phyloP scores from a whole-genome alignment of 768 basidiomycete genomes.

The Lentinula boryana region DNA sequence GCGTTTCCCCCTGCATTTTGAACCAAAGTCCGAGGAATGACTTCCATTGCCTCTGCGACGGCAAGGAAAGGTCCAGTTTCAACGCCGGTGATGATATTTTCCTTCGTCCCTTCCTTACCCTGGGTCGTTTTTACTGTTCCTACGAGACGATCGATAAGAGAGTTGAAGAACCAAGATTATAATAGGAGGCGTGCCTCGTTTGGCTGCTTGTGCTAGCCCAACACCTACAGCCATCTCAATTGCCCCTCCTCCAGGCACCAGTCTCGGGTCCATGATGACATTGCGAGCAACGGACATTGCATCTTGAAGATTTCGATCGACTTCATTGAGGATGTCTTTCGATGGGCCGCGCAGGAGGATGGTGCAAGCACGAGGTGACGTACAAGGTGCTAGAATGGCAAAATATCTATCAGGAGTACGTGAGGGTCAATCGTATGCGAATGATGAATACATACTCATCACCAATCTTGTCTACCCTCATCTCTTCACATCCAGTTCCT shows the following conservation, averaged over 20 bases:
- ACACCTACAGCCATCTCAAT: slow-evolving; percentile 98
- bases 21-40: slow-evolving; percentile 90
- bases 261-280: slow-evolving; percentile 89
- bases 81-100: slow-evolving; percentile 74
- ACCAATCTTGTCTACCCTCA: slow-evolving; percentile 94
- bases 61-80: slow-evolving; percentile 90
- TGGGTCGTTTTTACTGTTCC: neutral
- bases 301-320: slow-evolving; percentile 95
- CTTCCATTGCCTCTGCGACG: slow-evolving; percentile 95
- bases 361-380: slow-evolving; percentile 91
- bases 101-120: slow-evolving; percentile 46
- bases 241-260: slow-evolving; percentile 95
- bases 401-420: slow-evolving; percentile 59
- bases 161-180: neutral
- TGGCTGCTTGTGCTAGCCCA: slow-evolving; percentile 46
- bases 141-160: neutral
- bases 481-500: slow-evolving; percentile 92
- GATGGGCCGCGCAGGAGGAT: slow-evolving; percentile 96
- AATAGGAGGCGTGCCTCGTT: neutral
- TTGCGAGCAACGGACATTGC: slow-evolving; percentile 98
- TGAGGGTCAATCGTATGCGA: slow-evolving; percentile 10
- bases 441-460: slow-evolving; percentile 61
- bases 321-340: slow-evolving; percentile 97
- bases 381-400: slow-evolving; percentile 92
- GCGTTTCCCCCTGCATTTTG: slow-evolving; percentile 96